Base-by-base conservation (phyloP, 1,284 basidiomycete genomes). In the Paramarasmius palmivorus region DNA sequence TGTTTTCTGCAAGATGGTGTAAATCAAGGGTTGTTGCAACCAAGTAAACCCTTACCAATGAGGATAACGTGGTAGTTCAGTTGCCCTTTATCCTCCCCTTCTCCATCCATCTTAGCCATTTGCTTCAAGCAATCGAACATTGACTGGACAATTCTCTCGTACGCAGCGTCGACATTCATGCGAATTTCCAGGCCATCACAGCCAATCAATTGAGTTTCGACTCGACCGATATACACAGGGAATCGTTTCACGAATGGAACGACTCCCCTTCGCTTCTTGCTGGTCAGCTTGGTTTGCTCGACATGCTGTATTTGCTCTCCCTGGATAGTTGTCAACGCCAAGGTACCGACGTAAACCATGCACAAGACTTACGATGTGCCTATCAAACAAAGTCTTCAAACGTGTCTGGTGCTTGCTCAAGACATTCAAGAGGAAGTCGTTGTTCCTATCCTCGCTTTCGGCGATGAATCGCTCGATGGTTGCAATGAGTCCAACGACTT, bases 51-150 rank as follows among this genome's bases (percentile, higher is more conserved):
- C 88, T 63, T 61, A 94, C 94, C 94, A 56, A 98, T 93, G 59
- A 99, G 79, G 63, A 98, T 89, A 60, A 98, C 93, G 65, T 97
- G 92, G 64, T 95, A 97, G 68, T 98, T 98, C 51, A 98, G 78
- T 66, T 96, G 93, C 1, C 94, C 94, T 70, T 99, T 99, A 71
- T 96, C 96, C 63, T 97, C 95, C 0, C 84, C 88, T 60, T 90
- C 92, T 1, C 90, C 90, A 54, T 93, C 90, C 74, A 94, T 75
- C 68, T 95, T 96, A 9, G 94, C 94, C 82, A 98, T 93, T 57
- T 97, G 93, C 71, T 95, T 95, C 51, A 99, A 71, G 15, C 86
- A 88, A 42, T 94, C 93, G 62, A 98, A 95, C 83, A 98, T 96
- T 23, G 86, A 78, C 54, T 89, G 83, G 29, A 93, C 89, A 42